A percentile compares a stretch with the other conserved stretches of the same genome.
Evolutionary conservation across 2,329 filamentous ascomycete species (phyloP).

Genomic region (Pseudogymnoascus sp.): DNA sequence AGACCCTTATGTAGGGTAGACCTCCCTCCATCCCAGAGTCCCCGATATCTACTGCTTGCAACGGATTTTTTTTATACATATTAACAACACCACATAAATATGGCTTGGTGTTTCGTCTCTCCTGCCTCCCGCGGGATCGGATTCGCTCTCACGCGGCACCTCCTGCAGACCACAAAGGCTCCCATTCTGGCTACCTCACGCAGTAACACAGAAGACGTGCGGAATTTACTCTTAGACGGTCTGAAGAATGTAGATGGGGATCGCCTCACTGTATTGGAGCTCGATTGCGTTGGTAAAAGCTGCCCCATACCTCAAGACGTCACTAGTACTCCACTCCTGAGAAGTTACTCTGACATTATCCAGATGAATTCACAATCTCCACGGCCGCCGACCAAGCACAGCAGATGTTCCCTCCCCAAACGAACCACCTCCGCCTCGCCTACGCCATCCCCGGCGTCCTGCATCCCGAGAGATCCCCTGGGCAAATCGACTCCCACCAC

Average conservation of each 20-base stretch:
- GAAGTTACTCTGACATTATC: background rate
- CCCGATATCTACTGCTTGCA: background rate
- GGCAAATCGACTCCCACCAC: slow-evolving; percentile 50
- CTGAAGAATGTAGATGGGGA: slow-evolving; percentile 35
- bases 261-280: slow-evolving; percentile 41
- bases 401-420: slow-evolving; percentile 41
- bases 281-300: slow-evolving; percentile 50
- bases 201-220: slow-evolving; percentile 41
- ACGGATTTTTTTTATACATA: background rate
- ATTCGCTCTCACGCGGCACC: slow-evolving; percentile 48
- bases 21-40: background rate
- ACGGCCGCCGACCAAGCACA: slow-evolving; percentile 45
- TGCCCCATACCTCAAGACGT: background rate
- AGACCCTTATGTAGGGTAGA: background rate
- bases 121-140: slow-evolving; percentile 57
- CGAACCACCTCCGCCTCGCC: slow-evolving; percentile 56
- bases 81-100: slow-evolving; percentile 5
- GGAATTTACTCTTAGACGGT: slow-evolving; percentile 40
- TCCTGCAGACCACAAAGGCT: slow-evolving; percentile 47
- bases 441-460: slow-evolving; percentile 65
- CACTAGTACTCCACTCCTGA: background rate
- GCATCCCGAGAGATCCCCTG: slow-evolving; percentile 61
- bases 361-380: slow-evolving; percentile 53
- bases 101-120: slow-evolving; percentile 37
- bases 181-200: slow-evolving; percentile 54